Percentiles rank a stretch among this genome's conserved stretches.
Conservation (phyloP, 257 asterid genomes). For the Catharanthus roseus region DNA sequence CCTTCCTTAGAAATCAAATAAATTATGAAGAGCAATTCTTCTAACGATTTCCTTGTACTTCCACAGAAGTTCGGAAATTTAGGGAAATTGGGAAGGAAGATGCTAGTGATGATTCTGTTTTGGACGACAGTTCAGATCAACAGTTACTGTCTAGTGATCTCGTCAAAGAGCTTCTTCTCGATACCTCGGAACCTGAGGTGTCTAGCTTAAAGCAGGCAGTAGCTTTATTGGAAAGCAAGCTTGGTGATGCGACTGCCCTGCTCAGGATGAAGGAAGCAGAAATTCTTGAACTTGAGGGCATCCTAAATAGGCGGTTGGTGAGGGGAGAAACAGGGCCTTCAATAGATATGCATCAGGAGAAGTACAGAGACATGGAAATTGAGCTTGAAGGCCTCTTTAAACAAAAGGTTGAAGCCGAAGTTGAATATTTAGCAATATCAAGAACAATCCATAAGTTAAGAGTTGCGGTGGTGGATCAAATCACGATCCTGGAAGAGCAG, state of each 20-base stretch:
- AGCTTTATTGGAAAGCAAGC: conserved; percentile 20
- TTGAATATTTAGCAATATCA: conserved; percentile 49
- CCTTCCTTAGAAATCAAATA: neutral
- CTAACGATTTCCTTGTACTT: conserved; percentile 13
- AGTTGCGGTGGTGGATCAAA: conserved; percentile 43
- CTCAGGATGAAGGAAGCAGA: conserved; percentile 26
- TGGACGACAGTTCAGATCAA: conserved; percentile 24
- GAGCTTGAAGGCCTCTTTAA: conserved; percentile 56
- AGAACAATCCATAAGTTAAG: conserved; percentile 38
- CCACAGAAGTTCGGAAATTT: conserved; percentile 59
- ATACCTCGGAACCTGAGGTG: conserved; percentile 33
- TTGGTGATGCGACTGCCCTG: conserved; percentile 23
- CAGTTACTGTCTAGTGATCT: conserved; percentile 24
- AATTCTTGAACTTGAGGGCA: conserved; percentile 26
- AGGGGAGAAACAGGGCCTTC: conserved; percentile 21
- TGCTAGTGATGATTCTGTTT: conserved; percentile 30
- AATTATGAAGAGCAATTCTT: conserved; percentile 2
- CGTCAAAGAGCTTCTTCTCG: conserved; percentile 14
- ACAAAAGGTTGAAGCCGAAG: conserved; percentile 75
- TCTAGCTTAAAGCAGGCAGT: conserved; percentile 19
- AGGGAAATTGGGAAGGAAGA: conserved; percentile 46
- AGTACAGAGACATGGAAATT: conserved; percentile 19
- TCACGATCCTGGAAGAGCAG: conserved; percentile 41
- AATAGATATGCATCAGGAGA: conserved; percentile 19
- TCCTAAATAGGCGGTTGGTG: conserved; percentile 12